These are phyloP conservation scores for Penicillium paradoxum DNA, from an alignment of 495 filamentous ascomycete species.

Conservation along the genomic window DNA sequence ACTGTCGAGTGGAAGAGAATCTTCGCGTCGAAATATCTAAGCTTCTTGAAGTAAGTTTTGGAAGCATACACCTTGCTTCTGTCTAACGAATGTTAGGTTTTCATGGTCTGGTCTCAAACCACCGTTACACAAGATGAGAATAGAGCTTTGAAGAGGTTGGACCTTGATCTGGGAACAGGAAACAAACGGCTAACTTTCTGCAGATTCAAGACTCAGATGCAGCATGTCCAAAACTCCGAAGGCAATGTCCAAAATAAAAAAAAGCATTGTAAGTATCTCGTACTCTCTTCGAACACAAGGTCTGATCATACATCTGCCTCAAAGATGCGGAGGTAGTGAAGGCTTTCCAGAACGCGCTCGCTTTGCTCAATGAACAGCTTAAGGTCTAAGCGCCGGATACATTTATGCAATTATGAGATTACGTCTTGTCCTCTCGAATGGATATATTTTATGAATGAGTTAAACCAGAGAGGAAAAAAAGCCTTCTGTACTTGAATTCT, in stretches of 20 bases:
- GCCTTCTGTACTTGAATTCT: too few species aligned
- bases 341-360: conserved; percentile 74
- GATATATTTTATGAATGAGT: background rate
- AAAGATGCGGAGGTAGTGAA: conserved; percentile 70
- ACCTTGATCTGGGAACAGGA: background rate
- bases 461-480: too few species aligned
- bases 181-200: conserved; percentile 1
- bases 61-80: background rate
- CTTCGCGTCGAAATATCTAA: conserved; percentile 59
- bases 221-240: conserved; percentile 67
- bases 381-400: conserved; percentile 12
- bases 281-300: background rate
- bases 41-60: conserved; percentile 50
- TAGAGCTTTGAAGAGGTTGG: conserved; percentile 61
- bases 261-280: conserved; percentile 70
- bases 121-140: conserved; percentile 63
- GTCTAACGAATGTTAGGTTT: conserved; percentile 47
- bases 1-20: conserved; percentile 54
- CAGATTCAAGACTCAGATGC: conserved; percentile 71
- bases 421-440: background rate
- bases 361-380: conserved; percentile 50
- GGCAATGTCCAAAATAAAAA: conserved; percentile 63
- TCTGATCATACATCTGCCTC: background rate
- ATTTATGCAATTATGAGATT: background rate
- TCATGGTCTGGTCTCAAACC: conserved; percentile 63